Percentiles rank a stretch among this genome's conserved stretches.
phyloP scores from a whole-genome alignment of 805 yeast species.

The Candida yuanshanica region DNA sequence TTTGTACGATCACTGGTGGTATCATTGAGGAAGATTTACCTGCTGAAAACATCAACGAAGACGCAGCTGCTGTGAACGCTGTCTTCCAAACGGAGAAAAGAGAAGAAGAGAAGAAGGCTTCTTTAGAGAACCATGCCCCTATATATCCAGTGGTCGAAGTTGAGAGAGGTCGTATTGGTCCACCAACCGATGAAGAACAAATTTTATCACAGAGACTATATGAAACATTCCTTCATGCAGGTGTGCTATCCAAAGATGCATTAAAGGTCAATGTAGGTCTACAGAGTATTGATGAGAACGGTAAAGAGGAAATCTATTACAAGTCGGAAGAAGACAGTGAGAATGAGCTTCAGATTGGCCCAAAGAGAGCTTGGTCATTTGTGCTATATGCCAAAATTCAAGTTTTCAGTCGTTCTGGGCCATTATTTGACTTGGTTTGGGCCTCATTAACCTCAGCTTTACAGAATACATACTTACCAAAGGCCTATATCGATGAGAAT shows the following conservation, averaged over 20 bases:
- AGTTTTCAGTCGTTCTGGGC: slow-evolving; percentile 78
- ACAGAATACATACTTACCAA: slow-evolving; percentile 54
- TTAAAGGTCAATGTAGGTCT: slow-evolving; percentile 51
- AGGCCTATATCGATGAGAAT: slow-evolving; percentile 60
- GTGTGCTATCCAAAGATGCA: slow-evolving; percentile 43
- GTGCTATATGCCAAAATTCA: slow-evolving; percentile 69
- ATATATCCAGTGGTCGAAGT: slow-evolving; percentile 75
- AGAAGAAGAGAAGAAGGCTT: slow-evolving; percentile 22
- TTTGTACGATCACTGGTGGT: slow-evolving; percentile 68
- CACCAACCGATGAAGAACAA: slow-evolving; percentile 86
- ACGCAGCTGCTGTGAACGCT: slow-evolving; percentile 27
- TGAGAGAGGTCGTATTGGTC: slow-evolving; percentile 67
- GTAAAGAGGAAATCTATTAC: slow-evolving; percentile 40
- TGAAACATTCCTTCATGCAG: slow-evolving; percentile 54
- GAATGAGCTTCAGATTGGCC: slow-evolving; percentile 26
- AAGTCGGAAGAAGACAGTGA: slow-evolving; percentile 41
- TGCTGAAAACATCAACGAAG: slow-evolving; percentile 38
- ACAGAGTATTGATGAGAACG: slow-evolving; percentile 47
- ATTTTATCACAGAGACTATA: slow-evolving; percentile 59
- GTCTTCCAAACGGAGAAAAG: slow-evolving; percentile 30
- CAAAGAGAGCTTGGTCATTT: slow-evolving; percentile 44
- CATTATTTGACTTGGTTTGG: slow-evolving; percentile 74
- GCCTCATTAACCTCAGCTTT: slow-evolving; percentile 61
- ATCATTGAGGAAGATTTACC: slow-evolving; percentile 48
- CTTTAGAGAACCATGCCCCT: slow-evolving; percentile 30